Base-by-base conservation (phyloP, 2,329 filamentous ascomycete species). In the Aureobasidium sp. region DNA sequence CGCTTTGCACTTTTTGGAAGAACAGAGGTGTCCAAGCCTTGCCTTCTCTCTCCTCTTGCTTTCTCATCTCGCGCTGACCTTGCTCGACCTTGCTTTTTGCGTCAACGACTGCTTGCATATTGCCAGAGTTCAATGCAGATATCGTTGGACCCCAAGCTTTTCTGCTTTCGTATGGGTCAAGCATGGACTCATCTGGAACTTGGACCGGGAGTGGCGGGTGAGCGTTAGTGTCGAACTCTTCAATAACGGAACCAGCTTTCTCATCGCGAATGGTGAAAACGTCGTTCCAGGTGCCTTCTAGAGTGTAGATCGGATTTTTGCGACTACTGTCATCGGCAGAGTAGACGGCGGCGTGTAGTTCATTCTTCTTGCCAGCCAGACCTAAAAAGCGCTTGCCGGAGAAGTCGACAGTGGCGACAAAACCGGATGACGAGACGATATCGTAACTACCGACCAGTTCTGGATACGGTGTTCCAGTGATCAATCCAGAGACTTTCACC, bases 101-200 rank as follows among this genome's bases (percentile, higher is more conserved):
- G 37, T 71, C 64, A 2, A 65, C 66, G 6, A 67, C 69, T 5
- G 66, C 67, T 55, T 72, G 75, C 77, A 79, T 78, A 59, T 79
- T 70, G 2, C 77, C 74, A 5, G 62, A 63, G 21, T 68, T 66
- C 44, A 78, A 68, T 1, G 72, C 71, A n/a, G 71, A 65, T 48
- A 76, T 75, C 7, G 77, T 75, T 6, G 70, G 72, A 10, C 67
- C 62, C 77, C 77, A 79, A 5, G 77, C 77, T 64, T 69, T 74
- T 16, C 76, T 67, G 25, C 74, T 75, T 64, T 79, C 77, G 76
- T 76, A 79, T 0, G 75, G 72, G 66, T 78, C 76, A 60, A 79
- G 76, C 32, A 75, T 64, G 1, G 71, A 67, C 4, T 55, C 45
- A 5, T 25, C 36, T 5, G 63, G 57, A 2, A 63, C 45, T 8